These are phyloP conservation scores for Lasiodiplodia gonubiensis DNA, from an alignment of 2,329 filamentous ascomycete species.

Conservation along the genomic window DNA sequence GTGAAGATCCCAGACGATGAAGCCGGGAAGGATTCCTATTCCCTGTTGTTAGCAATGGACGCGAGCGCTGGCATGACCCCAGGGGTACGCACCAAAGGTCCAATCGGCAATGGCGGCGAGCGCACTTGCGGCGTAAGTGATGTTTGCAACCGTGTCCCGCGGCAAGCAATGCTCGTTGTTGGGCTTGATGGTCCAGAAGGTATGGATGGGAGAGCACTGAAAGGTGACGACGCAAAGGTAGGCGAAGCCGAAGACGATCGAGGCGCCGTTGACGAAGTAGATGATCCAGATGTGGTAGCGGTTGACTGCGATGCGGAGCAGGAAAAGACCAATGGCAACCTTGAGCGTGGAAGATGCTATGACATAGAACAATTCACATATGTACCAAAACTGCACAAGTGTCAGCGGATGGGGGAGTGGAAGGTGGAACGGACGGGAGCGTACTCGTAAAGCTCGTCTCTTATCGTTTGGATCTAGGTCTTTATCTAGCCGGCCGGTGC, in stretches of 20 bases:
- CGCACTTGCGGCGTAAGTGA: conserved; percentile 52
- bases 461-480: conserved; percentile 41
- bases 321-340: conserved; percentile 59
- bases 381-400: conserved; percentile 54
- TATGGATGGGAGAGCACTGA: conserved; percentile 59
- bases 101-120: conserved; percentile 43
- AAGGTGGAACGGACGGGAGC: background rate
- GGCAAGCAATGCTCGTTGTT: conserved; percentile 50
- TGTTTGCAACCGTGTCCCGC: conserved; percentile 55
- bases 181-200: conserved; percentile 57
- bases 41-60: background rate
- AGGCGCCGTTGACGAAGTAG: conserved; percentile 53
- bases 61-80: background rate
- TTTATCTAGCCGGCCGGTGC: conserved; percentile 46
- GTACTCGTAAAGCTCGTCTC: conserved; percentile 40
- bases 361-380: conserved; percentile 63
- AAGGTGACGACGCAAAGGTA: conserved; percentile 60
- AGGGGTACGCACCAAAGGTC: conserved; percentile 33
- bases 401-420: conserved; percentile 30
- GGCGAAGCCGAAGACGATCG: conserved; percentile 52
- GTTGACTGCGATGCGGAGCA: conserved; percentile 58
- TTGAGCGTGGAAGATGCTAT: conserved; percentile 56
- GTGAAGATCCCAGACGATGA: conserved; percentile 61
- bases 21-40: conserved; percentile 46
- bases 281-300: conserved; percentile 55